Evolutionary conservation across 176 grass and related monocot species (phyloP), one percentile per base, ranked within the genome.

Genomic region (Oryza glumipatula): DNA sequence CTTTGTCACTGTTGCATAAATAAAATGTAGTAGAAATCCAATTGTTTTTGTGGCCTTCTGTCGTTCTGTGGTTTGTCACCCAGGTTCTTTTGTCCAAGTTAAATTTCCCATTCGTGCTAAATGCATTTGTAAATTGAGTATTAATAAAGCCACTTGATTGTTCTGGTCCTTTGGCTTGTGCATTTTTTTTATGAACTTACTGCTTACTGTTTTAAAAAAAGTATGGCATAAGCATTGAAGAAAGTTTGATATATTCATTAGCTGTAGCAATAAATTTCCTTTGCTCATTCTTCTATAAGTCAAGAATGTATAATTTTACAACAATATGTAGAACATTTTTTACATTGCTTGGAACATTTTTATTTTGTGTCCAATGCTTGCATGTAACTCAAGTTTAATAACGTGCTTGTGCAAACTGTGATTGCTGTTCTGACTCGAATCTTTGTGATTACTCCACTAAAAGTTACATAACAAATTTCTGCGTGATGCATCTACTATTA

Each of bases 231-330:
- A 3, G 12, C 43, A 69, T 21, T 67, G 58, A 68, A 54, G 24
- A 48, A 79, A 79, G 7, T 84, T 1, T 39, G 60, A 8, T 1
- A 79, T 70, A 23, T 85, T 39, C 15, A 71, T 49, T 19, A 38
- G 56, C 21, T 73, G 11, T 73, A 65, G 21, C 3, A 47, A 39
- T 51, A 51, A 78, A 24, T 16, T 11, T 38, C 26, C 14, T 16
- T 35, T 10, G 11, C 30, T 30, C 56, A 15, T 44, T 41, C 7
- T 58, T 44, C 11, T 3, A 32, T 11, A 67, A 33, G 15, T 16
- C 16, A 32, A 14, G 13, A 24, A 80, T 66, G 0, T 43, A 51
- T 32, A 30, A 33, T 6, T 54, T 67, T 79, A 56, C 38, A 10
- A 74, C 4, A 4, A 16, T 73, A 1, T 41, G 35, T 24, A 46